Base-by-base conservation (phyloP, 2,329 filamentous ascomycete genomes). In the Trichoderma simmonsii region DNA sequence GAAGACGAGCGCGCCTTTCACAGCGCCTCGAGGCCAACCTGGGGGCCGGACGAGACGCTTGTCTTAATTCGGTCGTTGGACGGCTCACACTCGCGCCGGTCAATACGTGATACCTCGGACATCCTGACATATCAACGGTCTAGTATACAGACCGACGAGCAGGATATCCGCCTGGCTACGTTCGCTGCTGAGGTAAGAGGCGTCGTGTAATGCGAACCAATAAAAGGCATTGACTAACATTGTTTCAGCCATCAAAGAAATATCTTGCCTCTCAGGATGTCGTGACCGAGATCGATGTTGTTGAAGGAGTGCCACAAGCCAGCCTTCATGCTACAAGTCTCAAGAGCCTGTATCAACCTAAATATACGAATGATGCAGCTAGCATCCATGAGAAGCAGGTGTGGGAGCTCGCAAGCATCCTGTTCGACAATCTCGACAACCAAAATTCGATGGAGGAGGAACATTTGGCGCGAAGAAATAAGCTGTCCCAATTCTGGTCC, bases 391-490 rank as follows among this genome's bases (percentile, higher is more conserved):
- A 97, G 81, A 89, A 90, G 77, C 85, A 90, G 15, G 90, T 96
- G 1, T 99, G 97, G 96, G 88, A 93, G 73, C 85, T 99, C 43
- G 91, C 93, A 1, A 92, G 93, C 71, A 91, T 98, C 48, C 86
- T 99, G 4, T 99, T 97, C 78, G 94, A 97, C 75, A 85, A 90
- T n/a, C 74, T 89, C 12, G 83, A 73, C 3, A 63, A 83, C 18
- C 78, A 86, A 34, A 81, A 84, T 3, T 72, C 81, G 3, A 83
- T 86, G 1, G 76, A 83, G 12, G 77, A 81, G 0, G 77, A 80
- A 6, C 80, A 84, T 43, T 78, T 80, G 56, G 60, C 83, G 24
- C 87, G 89, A 43, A 87, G 92, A 75, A 88, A 90, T 71, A 89
- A 86, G 70, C 85, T 98, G n/a, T 89, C 90, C 0, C 83, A 86